phyloP scores from a whole-genome alignment of 805 yeast species.

The Ogataea wickerhamii region DNA sequence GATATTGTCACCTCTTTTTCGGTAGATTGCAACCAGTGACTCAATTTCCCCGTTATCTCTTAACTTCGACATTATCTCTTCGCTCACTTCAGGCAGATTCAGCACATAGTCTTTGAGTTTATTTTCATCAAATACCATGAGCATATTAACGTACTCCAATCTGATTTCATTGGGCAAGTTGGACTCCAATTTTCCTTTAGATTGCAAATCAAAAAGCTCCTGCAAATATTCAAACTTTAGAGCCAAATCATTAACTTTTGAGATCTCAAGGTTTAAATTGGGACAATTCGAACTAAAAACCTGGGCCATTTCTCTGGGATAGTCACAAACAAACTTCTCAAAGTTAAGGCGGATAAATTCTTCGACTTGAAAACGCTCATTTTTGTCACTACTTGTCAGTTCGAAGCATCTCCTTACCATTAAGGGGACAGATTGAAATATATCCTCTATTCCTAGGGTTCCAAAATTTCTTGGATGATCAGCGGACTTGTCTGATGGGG shows the following conservation, averaged over 20 bases:
- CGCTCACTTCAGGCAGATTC: conserved; percentile 13
- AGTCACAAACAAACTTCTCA: conserved; percentile 25
- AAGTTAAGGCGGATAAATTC: conserved; percentile 29
- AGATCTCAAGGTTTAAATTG: conserved; percentile 35
- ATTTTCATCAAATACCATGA: conserved; percentile 21
- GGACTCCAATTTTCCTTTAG: conserved; percentile 10
- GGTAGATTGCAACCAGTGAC: conserved; percentile 32
- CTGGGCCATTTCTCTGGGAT: conserved; percentile 35
- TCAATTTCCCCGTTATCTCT: conserved; percentile 27
- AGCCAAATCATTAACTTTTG: conserved; percentile 28
- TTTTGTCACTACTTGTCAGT: conserved; percentile 9
- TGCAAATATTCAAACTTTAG: conserved; percentile 34
- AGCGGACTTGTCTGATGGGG: not conserved
- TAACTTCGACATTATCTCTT: conserved; percentile 21
- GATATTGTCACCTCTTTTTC: conserved; percentile 21
- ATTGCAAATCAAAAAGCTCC: conserved; percentile 26
- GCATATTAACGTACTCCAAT: conserved; percentile 26
- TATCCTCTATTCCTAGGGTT: conserved; percentile 11
- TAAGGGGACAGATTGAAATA: conserved; percentile 31
- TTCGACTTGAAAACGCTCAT: conserved; percentile 25
- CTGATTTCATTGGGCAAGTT: conserved; percentile 14
- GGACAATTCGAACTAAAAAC: conserved; percentile 38
- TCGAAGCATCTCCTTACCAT: conserved; percentile 27
- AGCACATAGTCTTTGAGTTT: conserved; percentile 19
- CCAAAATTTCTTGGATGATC: conserved; percentile 6